phyloP scores from a whole-genome alignment of 2,329 filamentous ascomycete species.

The Phialocephala sp. region DNA sequence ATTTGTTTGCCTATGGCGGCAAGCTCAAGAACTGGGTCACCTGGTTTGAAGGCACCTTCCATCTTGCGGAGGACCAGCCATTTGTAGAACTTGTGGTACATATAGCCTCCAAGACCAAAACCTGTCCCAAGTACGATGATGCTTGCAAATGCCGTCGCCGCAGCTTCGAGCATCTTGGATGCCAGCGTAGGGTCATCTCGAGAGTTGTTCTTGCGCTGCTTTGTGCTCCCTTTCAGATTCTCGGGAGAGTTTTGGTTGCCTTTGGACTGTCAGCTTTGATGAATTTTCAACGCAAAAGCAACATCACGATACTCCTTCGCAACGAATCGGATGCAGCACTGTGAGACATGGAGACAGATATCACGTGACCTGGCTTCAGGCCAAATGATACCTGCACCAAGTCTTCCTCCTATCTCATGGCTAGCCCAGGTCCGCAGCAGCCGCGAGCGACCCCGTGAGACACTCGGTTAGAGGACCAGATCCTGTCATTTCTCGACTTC shows the following conservation, averaged over 20 bases:
- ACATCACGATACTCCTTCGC: neutral
- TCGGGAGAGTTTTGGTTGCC: conserved; percentile 9
- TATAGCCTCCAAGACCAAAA: conserved; percentile 71
- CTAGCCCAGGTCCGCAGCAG: neutral
- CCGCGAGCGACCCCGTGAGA: neutral
- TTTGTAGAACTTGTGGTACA: conserved; percentile 88
- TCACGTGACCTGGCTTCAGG: neutral
- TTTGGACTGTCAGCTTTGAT: neutral
- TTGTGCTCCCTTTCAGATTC: conserved; percentile 17
- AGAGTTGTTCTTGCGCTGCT: conserved; percentile 12
- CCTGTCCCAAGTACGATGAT: conserved; percentile 72
- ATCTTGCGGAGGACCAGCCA: conserved; percentile 90
- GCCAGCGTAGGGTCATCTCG: conserved; percentile 31
- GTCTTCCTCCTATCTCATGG: neutral
- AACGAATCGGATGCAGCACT: neutral
- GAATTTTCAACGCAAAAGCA: neutral
- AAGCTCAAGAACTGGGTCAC: conserved; percentile 86
- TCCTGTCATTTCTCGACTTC: neutral
- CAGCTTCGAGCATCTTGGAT: conserved; percentile 73
- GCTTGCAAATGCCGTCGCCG: conserved; percentile 76
- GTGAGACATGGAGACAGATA: neutral
- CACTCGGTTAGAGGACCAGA: neutral
- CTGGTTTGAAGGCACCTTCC: conserved; percentile 86
- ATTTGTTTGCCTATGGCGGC: conserved; percentile 69
- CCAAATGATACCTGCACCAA: neutral